Evolutionary conservation across 2,329 filamentous ascomycete genomes (phyloP), one percentile per base, ranked within the genome.

Genomic region (Aspergillus brunneoviolaceus): DNA sequence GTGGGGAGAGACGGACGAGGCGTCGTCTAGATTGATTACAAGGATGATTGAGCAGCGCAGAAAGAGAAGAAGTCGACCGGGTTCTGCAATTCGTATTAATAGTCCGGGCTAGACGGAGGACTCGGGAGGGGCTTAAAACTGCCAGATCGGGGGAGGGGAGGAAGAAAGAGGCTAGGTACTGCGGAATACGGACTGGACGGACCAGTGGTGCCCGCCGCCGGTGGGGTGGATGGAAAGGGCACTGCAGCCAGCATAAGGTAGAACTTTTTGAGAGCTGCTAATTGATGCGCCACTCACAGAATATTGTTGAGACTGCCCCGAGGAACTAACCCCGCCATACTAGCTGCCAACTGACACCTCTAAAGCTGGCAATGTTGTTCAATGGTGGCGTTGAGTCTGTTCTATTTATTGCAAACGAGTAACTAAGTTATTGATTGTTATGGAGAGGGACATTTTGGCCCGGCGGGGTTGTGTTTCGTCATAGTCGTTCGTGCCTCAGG

Each of bases 101-200:
- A 62, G 51, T 45, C 51, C 60, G 62, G 33, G 48, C 35, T 60
- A 57, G 49, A 65, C 59, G 66, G 63, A 61, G 63, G 62, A 21
- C 21, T 21, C 21, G 21, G 21, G 21, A 60, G 57, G 57, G 58
- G 57, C 54, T 31, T 56, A 55, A 52, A 54, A 5, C 49, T 56
- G 57, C 57, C 33, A 49, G 50, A 29, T 55, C 52, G 59, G 63
- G 62, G 61, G 56, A 52, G 27, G 9, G 27, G 27, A 29, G 27
- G 27, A 29, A 29, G 14, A 16, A 35, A 35, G 33, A 35, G 33
- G 33, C 33, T 29, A 21, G 21, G 21, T 21, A 29, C 27, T 29
- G 14, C 33, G 33, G 33, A 57, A 55, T 56, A 49, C 35, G 56
- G 21, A 51, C 50, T 50, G 56, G 57, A 48, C 51, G 55, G 54